Percentiles rank a stretch among this genome's conserved stretches.
phyloP scores from a whole-genome alignment of 768 basidiomycete species.

The Kwoniella shandongensis region DNA sequence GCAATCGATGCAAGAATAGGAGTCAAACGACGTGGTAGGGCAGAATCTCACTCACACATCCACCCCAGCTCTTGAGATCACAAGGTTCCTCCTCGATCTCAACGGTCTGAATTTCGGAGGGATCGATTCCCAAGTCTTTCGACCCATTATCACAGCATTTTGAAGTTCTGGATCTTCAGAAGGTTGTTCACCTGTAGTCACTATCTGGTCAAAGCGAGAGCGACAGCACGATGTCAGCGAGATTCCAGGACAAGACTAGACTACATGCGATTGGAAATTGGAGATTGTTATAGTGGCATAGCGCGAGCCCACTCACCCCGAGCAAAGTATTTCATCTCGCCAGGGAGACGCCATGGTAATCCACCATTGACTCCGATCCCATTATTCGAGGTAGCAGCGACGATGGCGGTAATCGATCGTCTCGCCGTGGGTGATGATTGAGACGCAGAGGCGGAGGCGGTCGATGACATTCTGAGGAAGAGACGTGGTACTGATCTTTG shows the following conservation, averaged over 20 bases:
- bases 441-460: neutral
- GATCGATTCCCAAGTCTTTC: conserved; percentile 97
- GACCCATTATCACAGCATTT: conserved; percentile 90
- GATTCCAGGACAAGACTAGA: too few species aligned
- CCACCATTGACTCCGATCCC: conserved; percentile 72
- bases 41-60: conserved; percentile 60
- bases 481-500: too few species aligned
- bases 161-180: conserved; percentile 55
- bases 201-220: conserved; percentile 19
- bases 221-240: too few species aligned
- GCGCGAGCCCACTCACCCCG: conserved; percentile 63
- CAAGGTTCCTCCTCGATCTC: conserved; percentile 69
- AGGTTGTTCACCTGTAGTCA: conserved; percentile 47
- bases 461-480: neutral
- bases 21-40: neutral
- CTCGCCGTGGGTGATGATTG: neutral
- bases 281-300: too few species aligned
- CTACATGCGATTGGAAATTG: too few species aligned
- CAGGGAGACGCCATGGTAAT: conserved; percentile 85
- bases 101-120: conserved; percentile 81
- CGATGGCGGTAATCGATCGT: conserved; percentile 71
- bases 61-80: conserved; percentile 64
- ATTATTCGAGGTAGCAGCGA: conserved; percentile 81
- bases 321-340: conserved; percentile 92
- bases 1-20: too few species aligned